Evolutionary conservation across 2,329 filamentous ascomycete species (phyloP).

Genomic region (Aulographum hederae): DNA sequence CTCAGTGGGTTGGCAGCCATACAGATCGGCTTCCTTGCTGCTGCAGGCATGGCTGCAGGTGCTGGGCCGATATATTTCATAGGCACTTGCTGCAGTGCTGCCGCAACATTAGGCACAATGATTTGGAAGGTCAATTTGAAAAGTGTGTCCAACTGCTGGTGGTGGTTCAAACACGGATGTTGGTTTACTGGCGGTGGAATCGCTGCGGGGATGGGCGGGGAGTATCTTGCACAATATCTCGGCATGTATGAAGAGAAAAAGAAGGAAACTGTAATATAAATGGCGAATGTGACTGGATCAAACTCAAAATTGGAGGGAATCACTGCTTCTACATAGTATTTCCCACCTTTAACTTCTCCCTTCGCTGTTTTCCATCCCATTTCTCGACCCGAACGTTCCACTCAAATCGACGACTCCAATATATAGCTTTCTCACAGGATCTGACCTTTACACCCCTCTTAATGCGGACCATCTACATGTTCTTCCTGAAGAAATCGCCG

Average conservation of each 20-base stretch:
- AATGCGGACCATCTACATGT: constrained; percentile 32
- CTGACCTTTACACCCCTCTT: no score
- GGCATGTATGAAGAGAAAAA: no score
- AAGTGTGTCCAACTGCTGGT: constrained; percentile 40
- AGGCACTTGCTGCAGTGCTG: constrained; percentile 38
- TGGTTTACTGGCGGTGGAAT: constrained; percentile 44
- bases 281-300: no score
- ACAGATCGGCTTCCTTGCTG: constrained; percentile 52
- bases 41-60: constrained; percentile 45
- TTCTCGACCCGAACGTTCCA: no score
- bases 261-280: no score
- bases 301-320: no score
- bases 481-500: constrained; percentile 32
- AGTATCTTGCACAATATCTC: constrained; percentile 33
- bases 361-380: no score
- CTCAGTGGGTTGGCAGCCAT: constrained; percentile 49
- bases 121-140: constrained; percentile 39
- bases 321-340: no score
- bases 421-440: no score
- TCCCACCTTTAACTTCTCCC: no score
- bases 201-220: constrained; percentile 32
- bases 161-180: constrained; percentile 45
- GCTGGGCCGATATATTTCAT: constrained; percentile 40
- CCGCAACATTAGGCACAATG: constrained; percentile 36
- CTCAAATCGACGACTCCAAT: no score